Evolutionary conservation across 148 eudicot species (phyloP).

Genomic region (Amaranthus hypochondriacus): DNA sequence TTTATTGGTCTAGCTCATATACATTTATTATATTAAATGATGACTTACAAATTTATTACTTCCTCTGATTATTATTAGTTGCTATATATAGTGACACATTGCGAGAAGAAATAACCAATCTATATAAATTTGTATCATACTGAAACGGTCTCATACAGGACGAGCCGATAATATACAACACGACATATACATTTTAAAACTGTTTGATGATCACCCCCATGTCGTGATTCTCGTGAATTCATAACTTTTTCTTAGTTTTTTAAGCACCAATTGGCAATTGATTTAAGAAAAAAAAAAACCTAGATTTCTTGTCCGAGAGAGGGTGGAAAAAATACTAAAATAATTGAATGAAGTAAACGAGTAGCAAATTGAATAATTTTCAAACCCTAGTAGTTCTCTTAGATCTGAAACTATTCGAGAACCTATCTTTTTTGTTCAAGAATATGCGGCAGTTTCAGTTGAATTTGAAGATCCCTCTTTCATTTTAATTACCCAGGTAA

Average conservation of each 20-base stretch:
- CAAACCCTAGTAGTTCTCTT: slow-evolving; percentile 20
- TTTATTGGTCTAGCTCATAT: too few relatives aligned
- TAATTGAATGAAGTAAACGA: slow-evolving; percentile 2
- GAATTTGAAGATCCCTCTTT: background rate
- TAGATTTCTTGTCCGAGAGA: background rate
- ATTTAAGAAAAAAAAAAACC: background rate
- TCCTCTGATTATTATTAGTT: too few relatives aligned
- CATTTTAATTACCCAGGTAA: slow-evolving; percentile 18
- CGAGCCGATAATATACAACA: too few relatives aligned
- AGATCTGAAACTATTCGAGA: slow-evolving; percentile 13
- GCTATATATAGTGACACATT: too few relatives aligned
- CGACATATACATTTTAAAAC: too few relatives aligned
- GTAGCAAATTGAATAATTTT: slow-evolving; percentile 1
- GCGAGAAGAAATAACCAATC: too few relatives aligned
- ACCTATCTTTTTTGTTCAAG: background rate
- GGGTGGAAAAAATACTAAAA: background rate
- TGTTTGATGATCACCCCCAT: background rate
- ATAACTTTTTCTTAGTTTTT: background rate
- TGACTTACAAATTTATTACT: too few relatives aligned
- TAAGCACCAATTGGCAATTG: background rate
- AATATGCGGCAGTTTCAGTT: slow-evolving; percentile 13
- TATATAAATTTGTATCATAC: too few relatives aligned
- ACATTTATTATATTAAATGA: too few relatives aligned
- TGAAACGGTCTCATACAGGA: too few relatives aligned
- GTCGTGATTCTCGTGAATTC: background rate